A percentile compares a stretch with the other conserved stretches of the same genome.
Evolutionary conservation across 2,329 filamentous ascomycete genomes (phyloP).

Genomic region (Phaeomoniella chlamydospora): DNA sequence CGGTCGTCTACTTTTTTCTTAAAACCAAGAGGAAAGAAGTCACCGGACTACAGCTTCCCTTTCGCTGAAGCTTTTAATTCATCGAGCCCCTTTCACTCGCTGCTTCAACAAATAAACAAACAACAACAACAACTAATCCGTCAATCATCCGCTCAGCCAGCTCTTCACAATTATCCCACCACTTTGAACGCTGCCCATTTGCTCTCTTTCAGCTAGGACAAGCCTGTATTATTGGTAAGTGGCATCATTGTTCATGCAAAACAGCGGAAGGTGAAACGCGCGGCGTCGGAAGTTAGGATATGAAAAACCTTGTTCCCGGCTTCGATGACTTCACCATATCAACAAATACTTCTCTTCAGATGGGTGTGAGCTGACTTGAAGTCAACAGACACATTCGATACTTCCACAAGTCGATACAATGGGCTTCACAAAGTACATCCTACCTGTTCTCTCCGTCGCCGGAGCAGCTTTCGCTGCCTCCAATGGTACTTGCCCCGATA

Average conservation of each 20-base stretch:
- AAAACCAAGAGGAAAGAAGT: conserved; percentile 2
- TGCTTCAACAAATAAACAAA: conserved; percentile 5
- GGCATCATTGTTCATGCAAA: neutral
- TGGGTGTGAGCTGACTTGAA: too few species aligned
- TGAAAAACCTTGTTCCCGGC: too few species aligned
- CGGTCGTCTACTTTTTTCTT: conserved; percentile 1
- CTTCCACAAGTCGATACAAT: conserved; percentile 19
- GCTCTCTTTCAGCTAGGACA: conserved; percentile 3
- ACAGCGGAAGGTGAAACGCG: too few species aligned
- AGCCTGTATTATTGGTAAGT: neutral
- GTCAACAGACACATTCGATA: conserved; percentile 1
- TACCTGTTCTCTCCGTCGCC: conserved; percentile 40
- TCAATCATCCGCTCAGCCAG: neutral
- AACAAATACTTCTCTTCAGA: too few species aligned
- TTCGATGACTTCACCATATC: too few species aligned
- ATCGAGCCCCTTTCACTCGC: conserved; percentile 4
- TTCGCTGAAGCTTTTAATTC: conserved; percentile 1
- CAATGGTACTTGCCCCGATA: conserved; percentile 7
- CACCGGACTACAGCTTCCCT: conserved; percentile 4
- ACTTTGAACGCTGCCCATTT: neutral
- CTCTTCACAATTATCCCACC: neutral
- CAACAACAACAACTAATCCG: neutral
- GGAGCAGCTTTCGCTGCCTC: conserved; percentile 34
- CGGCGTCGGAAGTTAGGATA: too few species aligned
- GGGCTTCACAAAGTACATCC: conserved; percentile 39